Evolutionary conservation across 2,329 filamentous ascomycete genomes (phyloP).

Genomic region (Emergomyces orientalis): DNA sequence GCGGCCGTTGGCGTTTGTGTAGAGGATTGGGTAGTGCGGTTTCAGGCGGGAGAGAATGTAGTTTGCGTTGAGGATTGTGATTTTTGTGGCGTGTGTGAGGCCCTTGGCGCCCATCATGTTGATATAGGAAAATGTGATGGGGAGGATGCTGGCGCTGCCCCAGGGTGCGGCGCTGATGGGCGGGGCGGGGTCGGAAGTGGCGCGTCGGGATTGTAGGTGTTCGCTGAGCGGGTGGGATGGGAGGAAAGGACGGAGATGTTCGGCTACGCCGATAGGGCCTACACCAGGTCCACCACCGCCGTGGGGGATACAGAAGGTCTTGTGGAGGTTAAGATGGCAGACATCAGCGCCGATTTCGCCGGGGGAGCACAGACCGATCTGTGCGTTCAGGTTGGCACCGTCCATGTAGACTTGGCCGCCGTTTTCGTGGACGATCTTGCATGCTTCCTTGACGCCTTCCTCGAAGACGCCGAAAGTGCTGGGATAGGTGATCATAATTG

Average conservation of each 20-base stretch:
- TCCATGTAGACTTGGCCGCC: constrained; percentile 98
- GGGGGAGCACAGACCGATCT: constrained; percentile 89
- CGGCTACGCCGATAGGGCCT: constrained; percentile 84
- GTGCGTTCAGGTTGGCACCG: constrained; percentile 96
- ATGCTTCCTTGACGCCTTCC: constrained; percentile 75
- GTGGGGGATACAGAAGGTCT: constrained; percentile 97
- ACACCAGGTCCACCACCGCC: constrained; percentile 90
- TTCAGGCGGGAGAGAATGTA: constrained; percentile 85
- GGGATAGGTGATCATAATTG: constrained; percentile 96
- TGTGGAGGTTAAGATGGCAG: constrained; percentile 94
- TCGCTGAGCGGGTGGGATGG: constrained; percentile 59
- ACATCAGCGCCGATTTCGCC: constrained; percentile 94
- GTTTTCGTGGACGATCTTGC: constrained; percentile 72
- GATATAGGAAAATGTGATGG: constrained; percentile 93
- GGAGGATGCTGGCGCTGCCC: constrained; percentile 83
- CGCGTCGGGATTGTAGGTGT: constrained; percentile 33
- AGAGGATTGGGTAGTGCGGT: constrained; percentile 82
- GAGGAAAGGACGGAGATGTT: constrained; percentile 66
- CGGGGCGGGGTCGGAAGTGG: constrained; percentile 46
- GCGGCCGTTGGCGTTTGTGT: constrained; percentile 77
- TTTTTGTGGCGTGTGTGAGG: constrained; percentile 79
- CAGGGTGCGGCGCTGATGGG: constrained; percentile 69
- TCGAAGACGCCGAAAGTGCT: constrained; percentile 94
- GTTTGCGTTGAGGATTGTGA: constrained; percentile 92
- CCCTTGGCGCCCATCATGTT: constrained; percentile 82